These are phyloP conservation scores for Crepidotus variabilis DNA, from an alignment of 768 basidiomycete genomes.

Conservation along the genomic window DNA sequence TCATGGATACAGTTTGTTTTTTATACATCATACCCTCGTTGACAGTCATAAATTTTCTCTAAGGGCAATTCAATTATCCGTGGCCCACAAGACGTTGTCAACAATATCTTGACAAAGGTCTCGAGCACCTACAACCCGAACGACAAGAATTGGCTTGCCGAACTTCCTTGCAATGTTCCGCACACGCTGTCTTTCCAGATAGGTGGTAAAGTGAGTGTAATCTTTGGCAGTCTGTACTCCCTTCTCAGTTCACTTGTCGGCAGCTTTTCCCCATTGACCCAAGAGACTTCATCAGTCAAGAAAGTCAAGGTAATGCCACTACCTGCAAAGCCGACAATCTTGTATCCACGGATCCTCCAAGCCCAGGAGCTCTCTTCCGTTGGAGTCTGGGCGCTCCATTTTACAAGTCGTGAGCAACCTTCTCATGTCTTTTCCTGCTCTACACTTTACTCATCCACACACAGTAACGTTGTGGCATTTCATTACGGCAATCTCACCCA, in stretches of 20 bases:
- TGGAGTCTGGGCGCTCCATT: constrained; percentile 77
- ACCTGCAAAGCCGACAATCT: constrained; percentile 53
- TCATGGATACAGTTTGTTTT: constrained; percentile 58
- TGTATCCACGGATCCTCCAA: constrained; percentile 58
- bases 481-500: constrained; percentile 69
- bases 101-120: constrained; percentile 36
- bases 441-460: background rate
- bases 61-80: constrained; percentile 73
- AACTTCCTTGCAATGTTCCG: constrained; percentile 47
- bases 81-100: constrained; percentile 64
- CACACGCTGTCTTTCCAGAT: constrained; percentile 61
- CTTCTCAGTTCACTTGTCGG: background rate
- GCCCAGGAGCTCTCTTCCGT: constrained; percentile 47
- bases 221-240: background rate
- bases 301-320: constrained; percentile 27
- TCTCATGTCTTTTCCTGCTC: background rate
- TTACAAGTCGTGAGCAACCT: constrained; percentile 51
- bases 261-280: constrained; percentile 66
- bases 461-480: constrained; percentile 59
- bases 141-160: constrained; percentile 19
- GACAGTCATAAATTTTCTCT: no score
- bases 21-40: no score
- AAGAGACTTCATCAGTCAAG: constrained; percentile 56
- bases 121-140: constrained; percentile 31
- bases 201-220: constrained; percentile 42